Evolutionary conservation across 2,329 filamentous ascomycete genomes (phyloP).

Genomic region (Neonectria coccinea): DNA sequence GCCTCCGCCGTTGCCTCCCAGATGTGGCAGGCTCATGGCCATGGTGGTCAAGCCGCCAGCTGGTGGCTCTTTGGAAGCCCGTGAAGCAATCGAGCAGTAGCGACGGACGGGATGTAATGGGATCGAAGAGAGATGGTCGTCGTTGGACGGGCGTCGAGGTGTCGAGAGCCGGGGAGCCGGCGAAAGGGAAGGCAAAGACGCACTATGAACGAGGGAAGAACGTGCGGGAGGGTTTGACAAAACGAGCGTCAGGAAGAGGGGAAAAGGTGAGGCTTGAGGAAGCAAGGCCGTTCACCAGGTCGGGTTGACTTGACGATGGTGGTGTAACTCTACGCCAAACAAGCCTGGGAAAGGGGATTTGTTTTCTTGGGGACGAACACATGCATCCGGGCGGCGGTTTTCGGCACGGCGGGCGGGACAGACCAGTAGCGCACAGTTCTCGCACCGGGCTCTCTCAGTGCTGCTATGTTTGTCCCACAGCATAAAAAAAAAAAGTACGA

Average conservation of each 20-base stretch:
- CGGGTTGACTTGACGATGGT: slow-evolving; percentile 37
- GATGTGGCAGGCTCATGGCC: slow-evolving; percentile 68
- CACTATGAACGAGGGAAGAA: slow-evolving; percentile 41
- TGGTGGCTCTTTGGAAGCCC: slow-evolving; percentile 41
- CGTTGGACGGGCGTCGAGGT: slow-evolving; percentile 15
- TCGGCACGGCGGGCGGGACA: slow-evolving; percentile 27
- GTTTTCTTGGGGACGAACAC: slow-evolving; percentile 44
- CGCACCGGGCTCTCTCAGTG: slow-evolving; percentile 18
- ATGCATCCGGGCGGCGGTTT: slow-evolving; percentile 32
- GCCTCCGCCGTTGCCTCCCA: slow-evolving; percentile 64
- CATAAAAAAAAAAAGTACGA: slow-evolving; percentile 31
- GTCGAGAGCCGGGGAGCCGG: slow-evolving; percentile 18
- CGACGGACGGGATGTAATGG: slow-evolving; percentile 1
- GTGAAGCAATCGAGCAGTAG: slow-evolving; percentile 26
- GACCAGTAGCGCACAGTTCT: slow-evolving; percentile 30
- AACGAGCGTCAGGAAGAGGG: slow-evolving; percentile 44
- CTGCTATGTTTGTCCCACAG: slow-evolving; percentile 45
- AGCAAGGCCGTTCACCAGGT: slow-evolving; percentile 38
- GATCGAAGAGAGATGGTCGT: slow-evolving; percentile 24
- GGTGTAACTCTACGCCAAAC: slow-evolving; percentile 37
- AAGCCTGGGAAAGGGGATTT: slow-evolving; percentile 47
- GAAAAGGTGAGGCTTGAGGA: slow-evolving; percentile 33
- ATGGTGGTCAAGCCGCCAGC: slow-evolving; percentile 60
- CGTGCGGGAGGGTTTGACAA: slow-evolving; percentile 32
- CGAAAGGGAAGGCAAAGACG: slow-evolving; percentile 26